Evolutionary conservation across 441 rosid species (phyloP), one percentile per base, ranked within the genome.

Genomic region (Populus hybrid): DNA sequence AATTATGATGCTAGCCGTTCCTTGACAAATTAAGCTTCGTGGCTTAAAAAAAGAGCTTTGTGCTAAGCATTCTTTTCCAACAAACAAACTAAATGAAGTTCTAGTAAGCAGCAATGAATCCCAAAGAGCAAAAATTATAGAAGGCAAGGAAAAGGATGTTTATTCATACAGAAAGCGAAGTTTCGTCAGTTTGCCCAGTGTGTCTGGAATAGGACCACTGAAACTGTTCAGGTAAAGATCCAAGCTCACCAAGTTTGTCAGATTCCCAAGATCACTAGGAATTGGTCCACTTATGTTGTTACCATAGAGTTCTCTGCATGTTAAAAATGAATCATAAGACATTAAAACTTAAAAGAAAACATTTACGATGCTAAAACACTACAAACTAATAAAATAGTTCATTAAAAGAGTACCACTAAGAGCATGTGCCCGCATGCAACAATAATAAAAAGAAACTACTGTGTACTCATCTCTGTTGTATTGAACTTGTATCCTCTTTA

Each of bases 221-320:
- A 96, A 90, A 84, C 88, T 86, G 86, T 96, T 96, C 88, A 94
- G 32, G 32, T 30, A 30, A 30, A 30, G 32, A 30, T 30, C 32
- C 32, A 30, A 30, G 32, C 32, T 30, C 88, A 93, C 97, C 88
- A 96, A 86, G 87, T 84, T 93, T 61, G 95, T 91, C 88, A 96
- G 81, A 77, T 92, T 93, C 78, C 99, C 99, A 81, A 96, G 92
- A 80, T 92, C 96, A 82, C 88, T 89, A 66, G 99, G 99, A 81
- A 94, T 87, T 23, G 87, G 85, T 79, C 99, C 99, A 78, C 94
- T 96, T 73, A 96, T 87, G 84, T 92, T 94, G 82, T 96, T 96
- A 74, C 97, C 89, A 84, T 92, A 96, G 71, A 96, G 97, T 72
- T 90, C 94, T 88, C 98, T 94, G 93, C 78, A 81, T 6, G 65